Evolutionary conservation across 768 basidiomycete genomes (phyloP).

Genomic region (Tephrocybe rancida): DNA sequence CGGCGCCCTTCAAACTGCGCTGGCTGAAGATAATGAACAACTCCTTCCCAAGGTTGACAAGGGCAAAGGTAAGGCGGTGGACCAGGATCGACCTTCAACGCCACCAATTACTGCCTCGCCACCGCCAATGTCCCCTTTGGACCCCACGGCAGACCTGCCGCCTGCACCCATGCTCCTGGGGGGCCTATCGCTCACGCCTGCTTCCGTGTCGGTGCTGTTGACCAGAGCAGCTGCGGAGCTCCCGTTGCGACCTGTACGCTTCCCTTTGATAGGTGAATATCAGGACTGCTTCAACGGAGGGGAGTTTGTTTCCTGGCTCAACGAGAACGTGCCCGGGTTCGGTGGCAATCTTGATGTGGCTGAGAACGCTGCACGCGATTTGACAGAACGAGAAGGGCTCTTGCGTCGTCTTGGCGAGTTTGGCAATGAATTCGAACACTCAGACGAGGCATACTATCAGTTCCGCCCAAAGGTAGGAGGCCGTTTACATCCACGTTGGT

Average conservation of each 20-base stretch:
- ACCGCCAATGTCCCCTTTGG: slow-evolving; percentile 62
- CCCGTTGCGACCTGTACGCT: slow-evolving; percentile 69
- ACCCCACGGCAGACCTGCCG: slow-evolving; percentile 44
- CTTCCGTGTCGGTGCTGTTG: slow-evolving; percentile 70
- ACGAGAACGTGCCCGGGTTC: slow-evolving; percentile 75
- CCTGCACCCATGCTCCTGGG: slow-evolving; percentile 70
- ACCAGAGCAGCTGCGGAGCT: slow-evolving; percentile 71
- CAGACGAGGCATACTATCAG: slow-evolving; percentile 82
- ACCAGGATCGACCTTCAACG: slow-evolving; percentile 30
- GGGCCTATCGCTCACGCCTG: slow-evolving; percentile 67
- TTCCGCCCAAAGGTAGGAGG: slow-evolving; percentile 73
- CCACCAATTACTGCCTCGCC: slow-evolving; percentile 51
- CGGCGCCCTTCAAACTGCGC: slow-evolving; percentile 33
- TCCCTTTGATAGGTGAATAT: slow-evolving; percentile 84
- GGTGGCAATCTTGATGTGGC: slow-evolving; percentile 78
- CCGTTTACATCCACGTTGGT: neutral
- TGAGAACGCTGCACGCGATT: slow-evolving; percentile 68
- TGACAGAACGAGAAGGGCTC: slow-evolving; percentile 63
- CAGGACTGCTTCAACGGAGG: slow-evolving; percentile 87
- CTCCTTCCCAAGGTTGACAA: slow-evolving; percentile 71
- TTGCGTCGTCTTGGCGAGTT: slow-evolving; percentile 79
- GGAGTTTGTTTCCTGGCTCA: slow-evolving; percentile 86
- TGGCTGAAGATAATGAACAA: slow-evolving; percentile 36
- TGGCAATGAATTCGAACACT: slow-evolving; percentile 78
- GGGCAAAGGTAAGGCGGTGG: slow-evolving; percentile 73